phyloP scores from a whole-genome alignment of 768 basidiomycete genomes.

The Termitomyces titanicus region DNA sequence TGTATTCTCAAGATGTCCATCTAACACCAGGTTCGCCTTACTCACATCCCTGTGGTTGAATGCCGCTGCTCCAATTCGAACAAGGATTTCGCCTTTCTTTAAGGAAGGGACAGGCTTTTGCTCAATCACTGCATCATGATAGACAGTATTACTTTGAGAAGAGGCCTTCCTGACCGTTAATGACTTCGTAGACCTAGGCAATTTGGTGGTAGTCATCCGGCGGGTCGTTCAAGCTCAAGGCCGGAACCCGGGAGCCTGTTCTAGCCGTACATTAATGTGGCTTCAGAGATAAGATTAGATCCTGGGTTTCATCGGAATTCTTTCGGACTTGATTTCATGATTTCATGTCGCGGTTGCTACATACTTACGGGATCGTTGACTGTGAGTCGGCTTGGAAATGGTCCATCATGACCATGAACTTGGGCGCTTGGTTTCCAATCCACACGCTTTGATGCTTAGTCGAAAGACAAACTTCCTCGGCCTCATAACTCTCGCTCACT shows the following conservation, averaged over 20 bases:
- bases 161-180: constrained; percentile 46
- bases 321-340: no score
- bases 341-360: no score
- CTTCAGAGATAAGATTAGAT: background rate
- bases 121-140: constrained; percentile 55
- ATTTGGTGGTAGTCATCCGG: constrained; percentile 3
- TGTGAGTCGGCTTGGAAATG: no score
- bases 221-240: background rate
- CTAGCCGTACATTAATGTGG: no score
- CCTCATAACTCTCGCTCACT: no score
- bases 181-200: constrained; percentile 43
- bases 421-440: background rate
- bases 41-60: constrained; percentile 78
- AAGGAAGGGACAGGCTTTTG: constrained; percentile 47
- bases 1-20: constrained; percentile 2
- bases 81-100: constrained; percentile 55
- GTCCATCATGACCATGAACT: background rate
- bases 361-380: no score
- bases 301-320: no score
- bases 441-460: no score
- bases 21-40: background rate
- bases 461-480: no score
- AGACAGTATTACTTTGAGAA: constrained; percentile 34
- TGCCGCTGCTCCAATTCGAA: constrained; percentile 63
- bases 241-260: background rate